Conservation (phyloP, 108 stramenopile species). For the Epithemia pelagica region DNA sequence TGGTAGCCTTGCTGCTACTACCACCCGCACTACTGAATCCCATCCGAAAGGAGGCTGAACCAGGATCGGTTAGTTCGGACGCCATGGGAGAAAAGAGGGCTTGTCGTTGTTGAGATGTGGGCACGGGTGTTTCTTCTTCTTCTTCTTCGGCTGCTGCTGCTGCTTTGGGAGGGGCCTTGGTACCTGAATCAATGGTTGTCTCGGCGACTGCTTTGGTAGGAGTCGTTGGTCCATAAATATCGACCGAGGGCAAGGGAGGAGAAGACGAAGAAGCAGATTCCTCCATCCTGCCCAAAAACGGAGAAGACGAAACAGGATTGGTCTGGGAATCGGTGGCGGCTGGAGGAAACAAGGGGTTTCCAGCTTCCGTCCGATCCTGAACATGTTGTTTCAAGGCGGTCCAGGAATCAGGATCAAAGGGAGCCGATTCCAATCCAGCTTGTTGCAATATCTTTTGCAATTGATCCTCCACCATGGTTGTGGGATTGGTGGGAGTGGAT, state of each 20-base stretch:
- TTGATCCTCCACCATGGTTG: conserved; percentile 3
- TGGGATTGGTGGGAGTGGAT: no score
- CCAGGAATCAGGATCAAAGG: conserved; percentile 25
- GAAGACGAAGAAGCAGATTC: background rate
- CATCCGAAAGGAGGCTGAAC: background rate
- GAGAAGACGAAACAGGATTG: background rate
- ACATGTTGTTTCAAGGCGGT: conserved; percentile 11
- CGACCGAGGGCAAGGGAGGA: background rate
- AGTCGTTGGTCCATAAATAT: background rate
- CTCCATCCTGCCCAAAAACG: background rate
- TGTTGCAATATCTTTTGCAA: conserved; percentile 15
- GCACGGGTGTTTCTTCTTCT: background rate
- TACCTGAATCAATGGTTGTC: background rate
- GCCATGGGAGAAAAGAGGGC: background rate
- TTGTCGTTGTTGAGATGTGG: background rate
- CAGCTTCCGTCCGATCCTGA: background rate
- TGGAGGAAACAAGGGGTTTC: background rate
- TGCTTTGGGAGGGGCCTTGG: background rate
- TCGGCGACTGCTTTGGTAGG: background rate
- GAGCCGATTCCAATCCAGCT: conserved; percentile 24
- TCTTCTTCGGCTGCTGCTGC: background rate
- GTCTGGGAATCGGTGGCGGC: no score
- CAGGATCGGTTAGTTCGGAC: background rate
- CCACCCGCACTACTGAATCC: background rate
- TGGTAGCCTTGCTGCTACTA: background rate